A percentile compares a stretch with the other conserved stretches of the same genome.
These are phyloP conservation scores for Jamesozyma piceae DNA, from an alignment of 805 yeast genomes.

Conservation along the genomic window DNA sequence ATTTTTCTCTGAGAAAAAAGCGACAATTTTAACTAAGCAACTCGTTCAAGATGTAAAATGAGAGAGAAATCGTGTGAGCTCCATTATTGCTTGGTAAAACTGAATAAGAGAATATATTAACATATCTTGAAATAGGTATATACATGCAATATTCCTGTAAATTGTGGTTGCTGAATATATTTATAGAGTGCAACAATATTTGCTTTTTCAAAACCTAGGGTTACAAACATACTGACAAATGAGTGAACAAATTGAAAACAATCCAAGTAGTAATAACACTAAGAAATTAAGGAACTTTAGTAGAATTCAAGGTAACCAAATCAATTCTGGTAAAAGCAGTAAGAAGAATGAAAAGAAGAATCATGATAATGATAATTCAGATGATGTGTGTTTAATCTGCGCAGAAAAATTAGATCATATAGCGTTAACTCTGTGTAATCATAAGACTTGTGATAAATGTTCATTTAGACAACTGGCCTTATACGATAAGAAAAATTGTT, in stretches of 20 bases:
- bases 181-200: no score
- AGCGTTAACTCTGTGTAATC: constrained; percentile 76
- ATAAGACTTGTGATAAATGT: constrained; percentile 75
- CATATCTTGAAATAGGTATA: no score
- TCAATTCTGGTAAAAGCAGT: constrained; percentile 1
- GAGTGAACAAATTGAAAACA: not conserved
- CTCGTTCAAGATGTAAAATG: no score
- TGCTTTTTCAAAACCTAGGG: no score
- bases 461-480: constrained; percentile 74
- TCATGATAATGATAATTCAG: constrained; percentile 27
- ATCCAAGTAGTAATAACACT: not conserved
- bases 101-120: no score
- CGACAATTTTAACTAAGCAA: no score
- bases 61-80: no score
- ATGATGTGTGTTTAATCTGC: constrained; percentile 66
- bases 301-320: constrained; percentile 19
- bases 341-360: constrained; percentile 2
- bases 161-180: no score
- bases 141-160: no score
- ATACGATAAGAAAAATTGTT: constrained; percentile 63
- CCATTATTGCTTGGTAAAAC: no score
- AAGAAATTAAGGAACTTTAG: constrained; percentile 6
- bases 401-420: constrained; percentile 58
- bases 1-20: no score
- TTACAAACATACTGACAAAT: no score